Evolutionary conservation across 257 asterid species (phyloP).

Genomic region (Sherardia arvensis): DNA sequence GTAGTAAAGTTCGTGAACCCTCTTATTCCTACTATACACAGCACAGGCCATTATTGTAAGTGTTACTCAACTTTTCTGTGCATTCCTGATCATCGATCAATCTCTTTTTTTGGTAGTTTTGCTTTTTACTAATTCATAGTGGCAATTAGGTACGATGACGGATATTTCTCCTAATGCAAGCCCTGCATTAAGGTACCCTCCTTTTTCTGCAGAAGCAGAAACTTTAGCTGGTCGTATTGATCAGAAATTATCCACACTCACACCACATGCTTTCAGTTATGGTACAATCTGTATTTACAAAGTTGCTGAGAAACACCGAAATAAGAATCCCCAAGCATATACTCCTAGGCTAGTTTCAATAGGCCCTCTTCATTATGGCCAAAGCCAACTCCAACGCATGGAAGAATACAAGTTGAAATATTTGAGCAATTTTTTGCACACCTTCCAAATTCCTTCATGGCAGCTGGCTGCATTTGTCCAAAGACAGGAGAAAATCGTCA

Average conservation of each 20-base stretch:
- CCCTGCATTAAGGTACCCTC: background rate
- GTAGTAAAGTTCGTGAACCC: too few relatives aligned
- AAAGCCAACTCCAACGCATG: conserved; percentile 18
- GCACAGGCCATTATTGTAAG: too few relatives aligned
- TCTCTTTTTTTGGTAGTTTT: too few relatives aligned
- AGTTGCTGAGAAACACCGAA: conserved; percentile 21
- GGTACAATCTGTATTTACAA: conserved; percentile 16
- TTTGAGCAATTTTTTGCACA: conserved; percentile 18
- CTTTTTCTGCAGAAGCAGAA: background rate
- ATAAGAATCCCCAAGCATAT: conserved; percentile 17
- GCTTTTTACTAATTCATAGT: too few relatives aligned
- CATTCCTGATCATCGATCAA: too few relatives aligned
- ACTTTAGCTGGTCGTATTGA: background rate
- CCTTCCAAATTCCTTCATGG: conserved; percentile 3
- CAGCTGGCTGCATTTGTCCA: too few relatives aligned
- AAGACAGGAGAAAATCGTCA: too few relatives aligned
- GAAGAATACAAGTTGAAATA: conserved; percentile 20
- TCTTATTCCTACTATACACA: too few relatives aligned
- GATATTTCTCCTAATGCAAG: too few relatives aligned
- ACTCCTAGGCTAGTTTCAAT: conserved; percentile 23
- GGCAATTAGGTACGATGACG: too few relatives aligned
- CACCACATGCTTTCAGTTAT: background rate
- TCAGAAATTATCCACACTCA: background rate
- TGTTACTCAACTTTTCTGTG: too few relatives aligned
- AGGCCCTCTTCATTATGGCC: conserved; percentile 24